Conservation (phyloP, 2,329 filamentous ascomycete species). For the Fusarium napiforme region DNA sequence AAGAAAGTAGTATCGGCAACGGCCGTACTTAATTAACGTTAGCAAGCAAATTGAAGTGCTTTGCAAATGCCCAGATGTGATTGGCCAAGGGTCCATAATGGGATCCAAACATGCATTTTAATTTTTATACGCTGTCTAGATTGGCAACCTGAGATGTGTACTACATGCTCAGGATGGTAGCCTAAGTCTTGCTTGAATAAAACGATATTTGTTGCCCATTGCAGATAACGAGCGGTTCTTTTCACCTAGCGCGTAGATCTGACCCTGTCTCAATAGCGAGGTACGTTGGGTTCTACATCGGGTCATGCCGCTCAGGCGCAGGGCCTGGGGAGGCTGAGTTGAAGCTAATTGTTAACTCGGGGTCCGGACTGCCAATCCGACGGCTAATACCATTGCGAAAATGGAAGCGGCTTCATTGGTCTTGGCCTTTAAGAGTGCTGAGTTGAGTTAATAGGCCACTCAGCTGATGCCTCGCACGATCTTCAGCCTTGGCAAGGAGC, state of each 20-base stretch:
- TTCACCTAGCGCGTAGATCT: background rate
- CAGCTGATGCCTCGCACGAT: no score
- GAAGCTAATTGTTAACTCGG: background rate
- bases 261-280: background rate
- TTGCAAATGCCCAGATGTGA: background rate
- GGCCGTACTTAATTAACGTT: background rate
- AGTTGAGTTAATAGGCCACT: no score
- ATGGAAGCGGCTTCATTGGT: background rate
- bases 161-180: no score
- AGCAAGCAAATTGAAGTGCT: background rate
- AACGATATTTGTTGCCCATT: rapidly evolving
- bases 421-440: background rate
- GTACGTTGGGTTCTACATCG: background rate
- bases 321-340: background rate
- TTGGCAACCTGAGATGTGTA: background rate
- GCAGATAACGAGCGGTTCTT: rapidly evolving
- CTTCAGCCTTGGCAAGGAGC: background rate
- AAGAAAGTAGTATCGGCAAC: background rate
- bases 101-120: background rate
- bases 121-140: rapidly evolving
- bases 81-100: rapidly evolving
- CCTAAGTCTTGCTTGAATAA: background rate
- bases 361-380: background rate
- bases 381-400: background rate
- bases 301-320: background rate